phyloP scores from a whole-genome alignment of 2,329 filamentous ascomycete species.

The Hypoxylon sp. region DNA sequence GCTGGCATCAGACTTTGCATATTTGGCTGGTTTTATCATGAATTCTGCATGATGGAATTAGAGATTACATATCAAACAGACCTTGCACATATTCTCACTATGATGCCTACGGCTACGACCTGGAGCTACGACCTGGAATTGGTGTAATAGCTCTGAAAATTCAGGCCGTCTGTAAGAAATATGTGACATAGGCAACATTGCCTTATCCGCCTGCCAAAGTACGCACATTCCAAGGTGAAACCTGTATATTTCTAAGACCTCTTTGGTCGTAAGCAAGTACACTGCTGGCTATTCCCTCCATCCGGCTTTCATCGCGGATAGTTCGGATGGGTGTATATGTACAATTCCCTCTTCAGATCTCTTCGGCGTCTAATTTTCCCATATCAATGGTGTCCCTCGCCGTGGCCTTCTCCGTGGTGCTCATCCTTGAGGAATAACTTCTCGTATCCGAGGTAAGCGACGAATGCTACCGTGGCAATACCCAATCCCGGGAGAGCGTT shows the following conservation, averaged over 20 bases:
- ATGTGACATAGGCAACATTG: neutral
- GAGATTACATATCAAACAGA: slow-evolving; percentile 17
- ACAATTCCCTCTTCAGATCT: slow-evolving; percentile 49
- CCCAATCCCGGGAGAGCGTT: slow-evolving; percentile 89
- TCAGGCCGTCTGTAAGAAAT: too few species aligned
- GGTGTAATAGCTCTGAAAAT: neutral
- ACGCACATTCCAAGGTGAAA: neutral
- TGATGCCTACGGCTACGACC: neutral
- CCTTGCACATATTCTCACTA: slow-evolving; percentile 12
- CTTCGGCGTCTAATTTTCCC: slow-evolving; percentile 23
- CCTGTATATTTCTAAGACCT: slow-evolving; percentile 1
- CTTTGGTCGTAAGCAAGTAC: slow-evolving; percentile 16
- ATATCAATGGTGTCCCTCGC: slow-evolving; percentile 70
- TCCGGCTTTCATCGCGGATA: slow-evolving; percentile 14
- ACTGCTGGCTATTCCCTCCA: slow-evolving; percentile 12
- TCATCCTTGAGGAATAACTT: slow-evolving; percentile 85
- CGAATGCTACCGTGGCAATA: slow-evolving; percentile 92
- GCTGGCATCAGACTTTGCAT: slow-evolving; percentile 27
- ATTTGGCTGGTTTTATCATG: slow-evolving; percentile 12
- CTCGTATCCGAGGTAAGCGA: slow-evolving; percentile 90
- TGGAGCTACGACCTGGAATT: neutral
- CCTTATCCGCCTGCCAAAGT: neutral
- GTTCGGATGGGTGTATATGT: slow-evolving; percentile 55
- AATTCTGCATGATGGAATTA: slow-evolving; percentile 1
- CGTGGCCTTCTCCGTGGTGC: slow-evolving; percentile 70